phyloP scores from a whole-genome alignment of 2,329 filamentous ascomycete species.

The Ciborinia camelliae region DNA sequence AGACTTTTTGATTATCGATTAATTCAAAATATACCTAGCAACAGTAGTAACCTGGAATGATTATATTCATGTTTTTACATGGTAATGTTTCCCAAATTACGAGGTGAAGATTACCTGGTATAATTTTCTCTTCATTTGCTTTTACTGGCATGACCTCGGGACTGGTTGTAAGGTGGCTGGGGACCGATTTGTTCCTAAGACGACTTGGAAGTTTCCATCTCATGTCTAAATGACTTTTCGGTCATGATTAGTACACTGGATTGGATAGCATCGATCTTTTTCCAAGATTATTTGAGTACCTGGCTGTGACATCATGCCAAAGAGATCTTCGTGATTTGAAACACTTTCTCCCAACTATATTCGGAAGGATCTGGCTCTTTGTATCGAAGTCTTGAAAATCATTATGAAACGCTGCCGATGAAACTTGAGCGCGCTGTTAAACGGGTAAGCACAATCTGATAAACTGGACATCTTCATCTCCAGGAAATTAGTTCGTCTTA shows the following conservation, averaged over 20 bases:
- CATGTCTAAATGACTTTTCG: not conserved
- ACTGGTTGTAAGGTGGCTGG: not conserved
- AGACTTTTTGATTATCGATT: not conserved
- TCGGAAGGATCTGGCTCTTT: not conserved
- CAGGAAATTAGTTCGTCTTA: constrained; percentile 1
- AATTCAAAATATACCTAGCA: not conserved
- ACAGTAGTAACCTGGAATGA: no score
- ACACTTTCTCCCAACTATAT: not conserved
- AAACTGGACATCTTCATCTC: not conserved
- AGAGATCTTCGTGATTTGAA: not conserved
- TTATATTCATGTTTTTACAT: not conserved
- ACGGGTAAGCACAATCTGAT: not conserved
- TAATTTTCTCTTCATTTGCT: not conserved
- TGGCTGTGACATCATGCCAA: not conserved
- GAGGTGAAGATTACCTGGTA: not conserved
- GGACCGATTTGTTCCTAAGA: not conserved
- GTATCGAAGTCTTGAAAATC: not conserved
- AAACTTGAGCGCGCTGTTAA: not conserved
- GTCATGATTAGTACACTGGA: not conserved
- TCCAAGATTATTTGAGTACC: not conserved
- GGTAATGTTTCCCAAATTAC: not conserved
- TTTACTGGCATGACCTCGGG: not conserved
- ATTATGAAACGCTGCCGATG: not conserved
- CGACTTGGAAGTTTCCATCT: not conserved
- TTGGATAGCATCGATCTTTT: not conserved